Evolutionary conservation across 768 basidiomycete species (phyloP), one percentile per base, ranked within the genome.

Genomic region (Vishniacozyma victoriae): DNA sequence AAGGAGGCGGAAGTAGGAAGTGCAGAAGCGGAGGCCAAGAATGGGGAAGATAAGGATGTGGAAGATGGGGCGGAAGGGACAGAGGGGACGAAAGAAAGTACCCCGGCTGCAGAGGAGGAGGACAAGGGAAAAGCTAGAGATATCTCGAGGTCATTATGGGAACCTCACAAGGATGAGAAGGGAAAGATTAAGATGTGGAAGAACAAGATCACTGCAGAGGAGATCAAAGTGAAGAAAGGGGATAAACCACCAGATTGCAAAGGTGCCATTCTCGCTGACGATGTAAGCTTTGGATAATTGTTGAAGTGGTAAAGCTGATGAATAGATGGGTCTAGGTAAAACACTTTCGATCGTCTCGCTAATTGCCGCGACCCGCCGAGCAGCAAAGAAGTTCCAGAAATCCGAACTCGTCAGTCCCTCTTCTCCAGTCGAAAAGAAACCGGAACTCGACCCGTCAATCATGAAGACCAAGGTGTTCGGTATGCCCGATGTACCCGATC

Each of bases 261-360:
- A 72, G 87, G 92, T 26, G 81, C 91, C 5, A 90, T 99, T 57
- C 75, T 99, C 45, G 95, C 95, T 7, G 95, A 99, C 74, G 95
- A 99, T 77, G 92, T 96, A 75, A 63, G 86, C 59, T 0, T 12
- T n/a, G n/a, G n/a, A n/a, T n/a, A n/a, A n/a, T 13, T 22, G 13
- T 1, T 6, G 7, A n/a, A 19, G n/a, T 43, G 19, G 18, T 27
- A 16, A 6, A 60, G 52, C 57, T 33, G 14, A 19, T 29, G 4
- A 29, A 7, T 59, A 95, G 91, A 96, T 95, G 92, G 93, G 93
- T 59, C 80, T 99, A 23, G 93, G 93, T 15, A 97, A 97, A 74
- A 97, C 93, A 0, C 90, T 97, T 44, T 87, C 90, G 24, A 88
- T 92, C 53, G 87, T 97, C 20, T 87, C 93, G 14, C 78, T 99